Evolutionary conservation across 2,329 filamentous ascomycete species (phyloP).

Genomic region (Aureobasidium subglaciale): DNA sequence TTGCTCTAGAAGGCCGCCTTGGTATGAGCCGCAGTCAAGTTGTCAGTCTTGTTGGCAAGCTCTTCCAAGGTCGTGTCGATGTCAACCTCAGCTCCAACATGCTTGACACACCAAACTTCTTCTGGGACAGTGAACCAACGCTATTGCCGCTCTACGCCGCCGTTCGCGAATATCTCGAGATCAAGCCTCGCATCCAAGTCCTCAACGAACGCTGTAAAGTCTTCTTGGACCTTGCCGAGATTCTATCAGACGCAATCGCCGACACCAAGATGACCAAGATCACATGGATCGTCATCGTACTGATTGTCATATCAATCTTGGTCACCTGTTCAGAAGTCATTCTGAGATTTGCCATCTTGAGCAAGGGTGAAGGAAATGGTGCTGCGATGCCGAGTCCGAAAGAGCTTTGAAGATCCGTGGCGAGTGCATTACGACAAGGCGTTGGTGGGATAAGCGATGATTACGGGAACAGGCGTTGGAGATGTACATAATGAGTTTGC

Average conservation of each 20-base stretch:
- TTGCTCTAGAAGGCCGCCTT: slow-evolving; percentile 82
- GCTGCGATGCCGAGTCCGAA: background rate
- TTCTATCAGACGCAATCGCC: slow-evolving; percentile 83
- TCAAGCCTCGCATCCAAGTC: slow-evolving; percentile 90
- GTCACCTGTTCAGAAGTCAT: slow-evolving; percentile 88
- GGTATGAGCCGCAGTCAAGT: slow-evolving; percentile 91
- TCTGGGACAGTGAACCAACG: slow-evolving; percentile 96
- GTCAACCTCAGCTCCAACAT: slow-evolving; percentile 97
- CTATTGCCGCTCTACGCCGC: slow-evolving; percentile 90
- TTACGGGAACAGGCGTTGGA: background rate
- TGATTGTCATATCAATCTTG: slow-evolving; percentile 84
- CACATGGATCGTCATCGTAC: slow-evolving; percentile 95
- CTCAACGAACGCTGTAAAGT: slow-evolving; percentile 95
- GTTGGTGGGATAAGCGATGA: background rate
- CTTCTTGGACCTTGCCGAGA: slow-evolving; percentile 92
- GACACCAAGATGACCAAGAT: slow-evolving; percentile 94
- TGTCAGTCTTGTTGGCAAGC: slow-evolving; percentile 77
- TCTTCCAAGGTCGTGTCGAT: slow-evolving; percentile 92
- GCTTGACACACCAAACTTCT: slow-evolving; percentile 92
- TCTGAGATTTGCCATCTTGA: slow-evolving; percentile 72
- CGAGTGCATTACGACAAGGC: background rate
- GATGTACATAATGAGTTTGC: background rate
- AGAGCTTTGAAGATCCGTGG: slow-evolving; percentile 3
- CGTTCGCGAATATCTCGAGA: slow-evolving; percentile 94
- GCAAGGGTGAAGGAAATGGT: slow-evolving; percentile 16